Percentiles rank a stretch among this genome's conserved stretches.
phyloP scores from a whole-genome alignment of 371 early-diverging fungal genomes.

The Apophysomyces elegans region DNA sequence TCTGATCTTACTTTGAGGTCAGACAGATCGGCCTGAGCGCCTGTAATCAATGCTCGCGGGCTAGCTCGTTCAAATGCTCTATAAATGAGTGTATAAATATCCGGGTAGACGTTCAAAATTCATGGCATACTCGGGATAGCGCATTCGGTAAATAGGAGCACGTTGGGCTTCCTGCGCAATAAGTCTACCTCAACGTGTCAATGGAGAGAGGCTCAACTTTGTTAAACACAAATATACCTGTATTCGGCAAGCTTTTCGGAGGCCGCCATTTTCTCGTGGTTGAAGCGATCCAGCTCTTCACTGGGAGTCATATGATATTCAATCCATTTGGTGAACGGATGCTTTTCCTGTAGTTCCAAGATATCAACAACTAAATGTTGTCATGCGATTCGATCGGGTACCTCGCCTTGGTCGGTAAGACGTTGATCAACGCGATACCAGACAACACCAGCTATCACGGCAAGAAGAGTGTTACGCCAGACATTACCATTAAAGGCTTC shows the following conservation, averaged over 20 bases:
- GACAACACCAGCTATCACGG: slow-evolving; percentile 42
- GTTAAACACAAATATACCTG: slow-evolving; percentile 28
- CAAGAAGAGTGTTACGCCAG: slow-evolving; percentile 50
- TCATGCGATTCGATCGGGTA: not conserved
- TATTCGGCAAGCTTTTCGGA: slow-evolving; percentile 45
- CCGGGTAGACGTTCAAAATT: not conserved
- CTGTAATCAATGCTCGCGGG: slow-evolving; percentile 42
- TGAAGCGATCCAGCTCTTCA: slow-evolving; percentile 36
- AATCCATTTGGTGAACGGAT: slow-evolving; percentile 52
- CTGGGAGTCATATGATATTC: slow-evolving; percentile 47
- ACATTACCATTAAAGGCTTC: slow-evolving; percentile 41
- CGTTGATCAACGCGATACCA: slow-evolving; percentile 44
- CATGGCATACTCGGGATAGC: slow-evolving; percentile 52
- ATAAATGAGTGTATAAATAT: not conserved
- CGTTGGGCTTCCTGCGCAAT: slow-evolving; percentile 50
- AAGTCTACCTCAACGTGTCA: slow-evolving; percentile 27
- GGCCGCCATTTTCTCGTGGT: slow-evolving; percentile 29
- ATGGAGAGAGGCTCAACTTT: not conserved
- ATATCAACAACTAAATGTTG: not conserved
- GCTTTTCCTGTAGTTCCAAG: slow-evolving; percentile 36
- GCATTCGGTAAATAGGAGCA: slow-evolving; percentile 49
- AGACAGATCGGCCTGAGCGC: slow-evolving; percentile 43
- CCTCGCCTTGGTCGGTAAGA: slow-evolving; percentile 27
- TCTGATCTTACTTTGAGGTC: slow-evolving; percentile 49
- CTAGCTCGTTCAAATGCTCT: slow-evolving; percentile 53